Base-by-base conservation (phyloP, 2,329 filamentous ascomycete genomes). In the Paraphaeosphaeria sporulosa region DNA sequence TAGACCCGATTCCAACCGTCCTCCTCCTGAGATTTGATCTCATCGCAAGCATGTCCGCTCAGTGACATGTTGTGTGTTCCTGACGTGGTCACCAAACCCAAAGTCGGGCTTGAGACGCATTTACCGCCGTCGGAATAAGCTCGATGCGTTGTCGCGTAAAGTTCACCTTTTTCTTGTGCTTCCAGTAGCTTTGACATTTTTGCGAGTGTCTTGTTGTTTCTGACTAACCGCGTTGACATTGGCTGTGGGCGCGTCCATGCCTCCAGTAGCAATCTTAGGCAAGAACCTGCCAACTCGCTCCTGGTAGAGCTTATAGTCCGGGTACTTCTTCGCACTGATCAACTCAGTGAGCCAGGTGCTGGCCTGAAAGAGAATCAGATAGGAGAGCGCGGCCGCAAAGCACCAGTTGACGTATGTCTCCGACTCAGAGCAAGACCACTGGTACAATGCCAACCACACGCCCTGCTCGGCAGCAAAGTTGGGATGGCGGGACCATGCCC, bases 381-480 rank as follows among this genome's bases (percentile, higher is more conserved):
- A 90, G 49, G 83, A 82, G 4, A 89, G 72, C 0, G 89, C 85
- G 9, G 94, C 95, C 10, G 87, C 75, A 52, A 86, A 87, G 1
- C 91, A 89, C 92, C 94, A 99, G 78, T 90, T 94, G 75, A 89
- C 89, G 44, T 89, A 82, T 1, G 84, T 87, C 57, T 88, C 85
- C 34, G 89, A 91, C 57, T 89, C 86, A 74, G 87, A 90, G 78
- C 91, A 94, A 66, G 86, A 88, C 95, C 94, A 99, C 71, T 92
- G 87, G 78, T 98, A 98, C 55, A 98, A 79, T 9, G 88, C 81
- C 56, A 96, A 84, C 95, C 95, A 99, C 70, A 98, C 88, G 32
- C 88, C 83, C 80, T 98, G 95, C 79, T 99, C 95, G 5, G 92
- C 92, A 5, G 91, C 88, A 73, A 98, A 99, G 78, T 99, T 99